phyloP scores from a whole-genome alignment of 768 basidiomycete genomes.

The Lentinula lateritia region DNA sequence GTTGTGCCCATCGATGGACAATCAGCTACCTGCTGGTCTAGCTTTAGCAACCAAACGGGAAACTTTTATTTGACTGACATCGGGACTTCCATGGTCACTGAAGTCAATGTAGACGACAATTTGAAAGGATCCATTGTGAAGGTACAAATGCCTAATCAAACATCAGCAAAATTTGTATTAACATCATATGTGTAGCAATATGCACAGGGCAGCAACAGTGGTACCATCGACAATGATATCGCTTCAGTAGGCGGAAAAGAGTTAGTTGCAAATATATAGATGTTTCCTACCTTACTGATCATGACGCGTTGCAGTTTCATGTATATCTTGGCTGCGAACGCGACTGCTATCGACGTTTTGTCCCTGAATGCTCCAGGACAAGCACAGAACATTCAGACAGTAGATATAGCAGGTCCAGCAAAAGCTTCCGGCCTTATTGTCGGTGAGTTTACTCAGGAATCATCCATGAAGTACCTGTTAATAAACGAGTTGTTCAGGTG shows the following conservation, averaged over 20 bases:
- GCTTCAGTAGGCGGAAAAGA: slow-evolving; percentile 31
- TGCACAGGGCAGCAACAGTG: slow-evolving; percentile 26
- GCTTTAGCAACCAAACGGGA: slow-evolving; percentile 33
- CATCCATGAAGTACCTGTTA: background rate
- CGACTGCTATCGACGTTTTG: slow-evolving; percentile 33
- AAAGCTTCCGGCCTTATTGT: slow-evolving; percentile 26
- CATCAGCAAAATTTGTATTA: background rate
- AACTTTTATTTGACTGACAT: slow-evolving; percentile 43
- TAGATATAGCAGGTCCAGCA: slow-evolving; percentile 27
- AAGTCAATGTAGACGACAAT: slow-evolving; percentile 40
- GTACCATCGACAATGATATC: slow-evolving; percentile 36
- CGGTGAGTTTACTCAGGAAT: slow-evolving; percentile 16
- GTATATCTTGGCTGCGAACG: slow-evolving; percentile 32
- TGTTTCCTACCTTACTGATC: background rate
- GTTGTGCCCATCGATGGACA: slow-evolving; percentile 30
- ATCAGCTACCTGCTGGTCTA: slow-evolving; percentile 37
- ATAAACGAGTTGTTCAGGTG: background rate
- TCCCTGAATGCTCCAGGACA: slow-evolving; percentile 31
- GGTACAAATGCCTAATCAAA: slow-evolving; percentile 15
- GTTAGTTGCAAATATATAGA: slow-evolving; percentile 16
- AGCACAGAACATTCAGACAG: slow-evolving; percentile 22
- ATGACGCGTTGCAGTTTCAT: slow-evolving; percentile 27
- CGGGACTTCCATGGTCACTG: slow-evolving; percentile 33
- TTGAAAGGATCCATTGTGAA: slow-evolving; percentile 40
- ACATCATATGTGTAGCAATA: slow-evolving; percentile 27